Evolutionary conservation across 148 eudicot species (phyloP).

Genomic region (Selenicereus undatus): DNA sequence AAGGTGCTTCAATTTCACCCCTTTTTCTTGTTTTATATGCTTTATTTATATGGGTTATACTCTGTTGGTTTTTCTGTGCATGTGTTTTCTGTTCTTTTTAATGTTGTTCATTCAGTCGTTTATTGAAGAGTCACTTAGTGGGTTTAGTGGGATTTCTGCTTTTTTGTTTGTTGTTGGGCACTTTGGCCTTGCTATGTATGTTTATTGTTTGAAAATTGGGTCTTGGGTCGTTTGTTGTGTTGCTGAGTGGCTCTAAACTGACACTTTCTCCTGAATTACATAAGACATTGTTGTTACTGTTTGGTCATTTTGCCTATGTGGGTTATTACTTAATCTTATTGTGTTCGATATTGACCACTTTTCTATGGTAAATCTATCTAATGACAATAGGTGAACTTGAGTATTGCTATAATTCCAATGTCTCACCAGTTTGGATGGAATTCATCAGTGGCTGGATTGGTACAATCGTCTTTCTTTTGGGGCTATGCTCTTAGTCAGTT

Average conservation of each 20-base stretch:
- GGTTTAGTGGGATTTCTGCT: background rate
- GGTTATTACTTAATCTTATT: background rate
- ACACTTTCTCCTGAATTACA: background rate
- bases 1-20: constrained; percentile 45
- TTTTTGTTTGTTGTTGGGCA: background rate
- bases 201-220: background rate
- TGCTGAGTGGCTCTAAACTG: background rate
- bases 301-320: background rate
- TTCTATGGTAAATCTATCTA: constrained; percentile 8
- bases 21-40: background rate
- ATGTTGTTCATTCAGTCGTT: background rate
- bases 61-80: background rate
- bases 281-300: background rate
- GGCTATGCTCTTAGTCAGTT: constrained; percentile 96
- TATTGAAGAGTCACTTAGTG: background rate
- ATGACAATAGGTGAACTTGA: constrained; percentile 76
- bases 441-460: constrained; percentile 89
- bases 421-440: constrained; percentile 98
- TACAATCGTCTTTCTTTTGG: constrained; percentile 99
- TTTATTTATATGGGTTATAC: background rate
- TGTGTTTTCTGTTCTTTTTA: background rate
- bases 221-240: background rate
- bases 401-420: constrained; percentile 98
- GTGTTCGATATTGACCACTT: constrained; percentile 5
- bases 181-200: constrained; percentile 1